Evolutionary conservation across 2,329 filamentous ascomycete species (phyloP).

Genomic region (Cladosporium oxysporum): DNA sequence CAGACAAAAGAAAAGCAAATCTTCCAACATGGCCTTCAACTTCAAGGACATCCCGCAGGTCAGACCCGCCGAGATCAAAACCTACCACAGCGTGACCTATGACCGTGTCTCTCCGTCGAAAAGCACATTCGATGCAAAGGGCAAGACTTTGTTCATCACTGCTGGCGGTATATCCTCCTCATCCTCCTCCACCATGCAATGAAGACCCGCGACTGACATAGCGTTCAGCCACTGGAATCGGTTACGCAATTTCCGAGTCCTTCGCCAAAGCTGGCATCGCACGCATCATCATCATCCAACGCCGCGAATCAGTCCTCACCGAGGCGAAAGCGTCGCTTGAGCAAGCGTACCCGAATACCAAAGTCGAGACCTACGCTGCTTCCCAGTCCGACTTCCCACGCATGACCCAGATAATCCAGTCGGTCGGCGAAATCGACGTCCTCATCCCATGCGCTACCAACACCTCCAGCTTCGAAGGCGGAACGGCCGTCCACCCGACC

Average conservation of each 20-base stretch:
- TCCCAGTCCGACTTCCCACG: conserved; percentile 28
- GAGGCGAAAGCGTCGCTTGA: conserved; percentile 42
- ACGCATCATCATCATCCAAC: conserved; percentile 29
- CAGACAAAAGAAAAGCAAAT: not conserved
- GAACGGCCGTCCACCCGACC: conserved; percentile 30
- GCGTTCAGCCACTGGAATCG: conserved; percentile 27
- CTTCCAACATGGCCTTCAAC: not conserved
- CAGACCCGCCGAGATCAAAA: conserved; percentile 24
- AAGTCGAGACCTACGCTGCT: conserved; percentile 38
- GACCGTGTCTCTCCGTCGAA: conserved; percentile 27
- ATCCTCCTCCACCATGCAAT: not conserved
- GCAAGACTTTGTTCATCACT: conserved; percentile 32
- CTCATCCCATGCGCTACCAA: conserved; percentile 42
- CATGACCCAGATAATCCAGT: conserved; percentile 36
- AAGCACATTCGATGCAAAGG: conserved; percentile 27
- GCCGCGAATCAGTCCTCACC: conserved; percentile 34
- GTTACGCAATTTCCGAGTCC: conserved; percentile 28
- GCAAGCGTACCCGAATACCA: conserved; percentile 35
- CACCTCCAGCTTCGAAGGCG: conserved; percentile 30
- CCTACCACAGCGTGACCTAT: conserved; percentile 28
- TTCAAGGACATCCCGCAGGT: conserved; percentile 4
- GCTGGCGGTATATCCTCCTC: conserved; percentile 22
- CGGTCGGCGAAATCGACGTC: conserved; percentile 42
- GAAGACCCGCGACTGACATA: not conserved
- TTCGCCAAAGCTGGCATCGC: conserved; percentile 29